A percentile compares a stretch with the other conserved stretches of the same genome.
phyloP scores from a whole-genome alignment of 768 basidiomycete species.

The Omphalotus guepiniiformis region DNA sequence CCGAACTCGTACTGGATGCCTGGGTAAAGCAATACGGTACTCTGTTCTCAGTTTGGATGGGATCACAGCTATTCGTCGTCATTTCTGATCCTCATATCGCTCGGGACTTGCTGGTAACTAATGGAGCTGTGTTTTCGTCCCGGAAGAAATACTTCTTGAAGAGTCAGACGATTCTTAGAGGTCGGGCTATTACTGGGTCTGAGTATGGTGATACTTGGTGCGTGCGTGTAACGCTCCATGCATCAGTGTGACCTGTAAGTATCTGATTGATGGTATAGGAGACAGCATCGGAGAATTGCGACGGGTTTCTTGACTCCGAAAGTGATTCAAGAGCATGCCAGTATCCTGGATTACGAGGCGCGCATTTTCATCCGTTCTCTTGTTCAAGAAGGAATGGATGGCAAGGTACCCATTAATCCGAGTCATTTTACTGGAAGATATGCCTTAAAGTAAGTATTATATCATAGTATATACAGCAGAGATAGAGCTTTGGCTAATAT shows the following conservation, averaged over 20 bases:
- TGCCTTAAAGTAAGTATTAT: slow-evolving; percentile 15
- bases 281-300: slow-evolving; percentile 19
- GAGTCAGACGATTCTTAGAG: slow-evolving; percentile 28
- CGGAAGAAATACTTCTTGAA: slow-evolving; percentile 33
- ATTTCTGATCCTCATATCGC: slow-evolving; percentile 30
- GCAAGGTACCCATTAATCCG: slow-evolving; percentile 16
- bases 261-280: slow-evolving; percentile 7
- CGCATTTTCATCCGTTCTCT: slow-evolving; percentile 15
- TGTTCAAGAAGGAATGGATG: slow-evolving; percentile 9
- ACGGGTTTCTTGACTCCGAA: slow-evolving; percentile 12
- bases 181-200: slow-evolving; percentile 29
- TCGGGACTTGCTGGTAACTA: slow-evolving; percentile 29
- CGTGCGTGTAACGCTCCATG: background rate
- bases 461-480: background rate
- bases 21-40: slow-evolving; percentile 32
- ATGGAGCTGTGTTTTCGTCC: slow-evolving; percentile 31
- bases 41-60: slow-evolving; percentile 34
- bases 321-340: slow-evolving; percentile 12
- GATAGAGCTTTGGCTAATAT: background rate
- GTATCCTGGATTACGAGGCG: slow-evolving; percentile 19
- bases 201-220: slow-evolving; percentile 29
- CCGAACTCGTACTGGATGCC: slow-evolving; percentile 26
- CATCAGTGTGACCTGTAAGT: background rate
- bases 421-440: slow-evolving; percentile 13
- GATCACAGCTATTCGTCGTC: slow-evolving; percentile 33